Percentiles rank a stretch among this genome's conserved stretches.
Conservation (phyloP, 306 rosid genomes). For the Crataegus laevigata region DNA sequence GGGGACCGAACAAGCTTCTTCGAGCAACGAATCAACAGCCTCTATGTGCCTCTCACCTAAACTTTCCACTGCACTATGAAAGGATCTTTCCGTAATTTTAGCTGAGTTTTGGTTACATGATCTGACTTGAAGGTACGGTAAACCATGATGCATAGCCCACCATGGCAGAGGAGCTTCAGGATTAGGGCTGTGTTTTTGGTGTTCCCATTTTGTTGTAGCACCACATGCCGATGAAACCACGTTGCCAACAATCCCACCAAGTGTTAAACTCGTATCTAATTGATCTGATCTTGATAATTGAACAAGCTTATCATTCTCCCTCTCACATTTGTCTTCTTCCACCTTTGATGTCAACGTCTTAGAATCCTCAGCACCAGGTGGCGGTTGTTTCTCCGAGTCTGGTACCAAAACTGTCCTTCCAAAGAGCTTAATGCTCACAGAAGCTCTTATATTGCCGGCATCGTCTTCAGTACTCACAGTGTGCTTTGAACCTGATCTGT, state of each 20-base stretch:
- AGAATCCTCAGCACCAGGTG: conserved; percentile 16
- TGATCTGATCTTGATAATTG: conserved; percentile 24
- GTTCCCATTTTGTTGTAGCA: background rate
- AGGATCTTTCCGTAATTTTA: conserved; percentile 39
- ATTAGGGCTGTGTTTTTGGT: conserved; percentile 21
- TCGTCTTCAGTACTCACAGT: conserved; percentile 21
- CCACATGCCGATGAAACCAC: background rate
- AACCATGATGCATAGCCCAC: conserved; percentile 40
- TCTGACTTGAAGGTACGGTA: conserved; percentile 22
- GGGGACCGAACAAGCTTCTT: conserved; percentile 13
- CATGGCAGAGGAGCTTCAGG: conserved; percentile 21
- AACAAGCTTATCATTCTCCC: conserved; percentile 30
- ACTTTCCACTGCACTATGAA: conserved; percentile 25
- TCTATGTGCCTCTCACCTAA: conserved; percentile 34
- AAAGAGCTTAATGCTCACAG: conserved; percentile 63
- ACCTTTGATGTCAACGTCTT: conserved; percentile 19
- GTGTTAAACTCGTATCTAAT: conserved; percentile 35
- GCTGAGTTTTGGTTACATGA: conserved; percentile 21
- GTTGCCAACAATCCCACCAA: conserved; percentile 32
- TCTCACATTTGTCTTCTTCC: conserved; percentile 10
- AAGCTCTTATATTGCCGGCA: conserved; percentile 1
- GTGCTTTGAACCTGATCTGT: conserved; percentile 34
- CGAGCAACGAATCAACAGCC: conserved; percentile 29
- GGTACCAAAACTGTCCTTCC: conserved; percentile 59
- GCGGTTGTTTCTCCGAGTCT: conserved; percentile 26